Evolutionary conservation across 257 asterid genomes (phyloP), one percentile per base, ranked within the genome.

Genomic region (Paraleonurus japonicus): DNA sequence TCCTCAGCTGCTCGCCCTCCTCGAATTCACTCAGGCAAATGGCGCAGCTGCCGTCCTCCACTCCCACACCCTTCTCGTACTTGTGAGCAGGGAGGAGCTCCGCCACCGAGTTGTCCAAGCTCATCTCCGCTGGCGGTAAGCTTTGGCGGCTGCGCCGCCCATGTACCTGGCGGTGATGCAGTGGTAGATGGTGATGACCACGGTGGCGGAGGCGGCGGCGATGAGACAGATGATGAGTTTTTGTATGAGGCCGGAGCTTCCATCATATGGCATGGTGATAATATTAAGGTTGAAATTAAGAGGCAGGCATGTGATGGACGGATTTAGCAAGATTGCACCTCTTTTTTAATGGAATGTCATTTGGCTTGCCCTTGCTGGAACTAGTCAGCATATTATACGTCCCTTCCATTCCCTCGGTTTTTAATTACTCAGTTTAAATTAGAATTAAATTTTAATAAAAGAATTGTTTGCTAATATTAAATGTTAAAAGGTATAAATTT

Each of bases 1-100:
- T 62, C 73, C 79, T 58, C 4, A 73, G 32, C 48, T 78, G 79
- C 51, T 78, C 82, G 1, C 59, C 81, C 0, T 76, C 81, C 10
- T 65, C 76, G 28, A 76, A 76, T 55, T 48, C 70, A 8, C 69
- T 54, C 3, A 78, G 10, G 73, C 79, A 78, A 17, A 78, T 69
- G 27, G 79, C 69, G 30, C 79, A 78, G 3, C 51, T 54, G 12
- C 54, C 73, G 6, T 64, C 80, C 0, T 37, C 80, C 17, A 11
- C 58, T 1, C 63, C 71, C 27, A 3, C 67, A 3, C 50, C 37
- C 69, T 58, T 66, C 1, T 15, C 10, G 28, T 48, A 58, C 12
- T 74, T 74, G 48, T 45, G 67, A 2, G 74, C 32, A 0, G 79
- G 79, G 33, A 74, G 78, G 55, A 74, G 78, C 73, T 65, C 78